Base-by-base conservation (phyloP, 2,329 filamentous ascomycete species). In the Colletotrichum brevisporum region DNA sequence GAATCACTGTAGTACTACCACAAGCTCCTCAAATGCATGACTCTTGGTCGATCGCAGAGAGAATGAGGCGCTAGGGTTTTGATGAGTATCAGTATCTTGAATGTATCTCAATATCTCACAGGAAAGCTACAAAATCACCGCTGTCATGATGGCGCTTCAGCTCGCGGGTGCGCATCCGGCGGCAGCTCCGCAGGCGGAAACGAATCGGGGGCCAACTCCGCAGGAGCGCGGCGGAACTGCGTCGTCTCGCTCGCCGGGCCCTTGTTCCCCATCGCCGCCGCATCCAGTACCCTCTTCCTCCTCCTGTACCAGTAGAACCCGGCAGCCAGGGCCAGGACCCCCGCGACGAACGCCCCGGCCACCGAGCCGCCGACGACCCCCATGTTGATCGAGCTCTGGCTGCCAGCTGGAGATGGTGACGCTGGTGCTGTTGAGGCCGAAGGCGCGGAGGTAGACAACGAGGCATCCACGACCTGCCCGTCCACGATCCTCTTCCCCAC, bases 291-390 rank as follows among this genome's bases (percentile, higher is more conserved):
- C 31, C 52, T 43, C 31, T 47, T 21, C 15, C 57, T 24, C 47
- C 48, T 36, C 18, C 18, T 43, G 47, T 47, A 60, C 31, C 31
- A 36, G 3, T 43, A 4, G 31, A 60, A 60, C 15, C n/a, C 18
- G 16, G 16, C 57, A 13, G 8, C 31, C 2, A 39, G 15, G 18
- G 18, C 24, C 15, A 60, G 31, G 1, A 41, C 10, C 21, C 51
- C 31, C 5, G 31, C 57, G 0, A n/a, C 57, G 2, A 60, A 3
- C 0, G n/a, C 27, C 9, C 47, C 57, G 15, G 47, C 57, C 1
- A 60, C 36, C 10, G 57, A 31, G 1, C 47, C 57, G 16, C 57
- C 57, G 39, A 60, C 52, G 13, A 60, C 6, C 16, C 16, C 31
- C 0, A 47, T 36, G 16, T 54, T n/a, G 52, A 15, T 18, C 27